A percentile compares a stretch with the other conserved stretches of the same genome.
These are phyloP conservation scores for Geotrichum ghanense DNA, from an alignment of 805 yeast species.

Conservation along the genomic window DNA sequence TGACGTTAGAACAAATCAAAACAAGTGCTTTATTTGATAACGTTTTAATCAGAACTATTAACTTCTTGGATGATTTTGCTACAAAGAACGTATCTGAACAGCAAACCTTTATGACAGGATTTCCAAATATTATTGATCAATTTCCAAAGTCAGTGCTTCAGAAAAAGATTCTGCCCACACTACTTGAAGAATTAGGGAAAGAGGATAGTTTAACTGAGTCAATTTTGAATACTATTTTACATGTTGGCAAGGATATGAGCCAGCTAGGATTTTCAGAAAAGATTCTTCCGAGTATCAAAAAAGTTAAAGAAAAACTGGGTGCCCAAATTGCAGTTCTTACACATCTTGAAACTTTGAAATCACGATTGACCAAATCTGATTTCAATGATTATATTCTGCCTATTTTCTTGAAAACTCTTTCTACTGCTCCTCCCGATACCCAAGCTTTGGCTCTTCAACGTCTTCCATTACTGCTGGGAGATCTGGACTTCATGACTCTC, in stretches of 20 bases:
- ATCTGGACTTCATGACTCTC: slow-evolving; percentile 55
- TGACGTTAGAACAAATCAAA: slow-evolving; percentile 55
- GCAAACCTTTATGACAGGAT: slow-evolving; percentile 52
- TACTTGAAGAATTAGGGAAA: slow-evolving; percentile 38
- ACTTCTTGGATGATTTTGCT: slow-evolving; percentile 71
- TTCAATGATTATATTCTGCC: slow-evolving; percentile 39
- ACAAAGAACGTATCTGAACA: slow-evolving; percentile 63
- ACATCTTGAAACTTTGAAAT: slow-evolving; percentile 36
- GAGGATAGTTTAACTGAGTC: slow-evolving; percentile 33
- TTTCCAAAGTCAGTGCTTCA: slow-evolving; percentile 49
- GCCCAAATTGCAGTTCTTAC: slow-evolving; percentile 37
- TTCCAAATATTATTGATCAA: slow-evolving; percentile 39
- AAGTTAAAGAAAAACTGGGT: slow-evolving; percentile 29
- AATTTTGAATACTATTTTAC: slow-evolving; percentile 44
- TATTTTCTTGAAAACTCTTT: slow-evolving; percentile 28
- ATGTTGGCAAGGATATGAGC: slow-evolving; percentile 56
- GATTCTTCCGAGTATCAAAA: slow-evolving; percentile 37
- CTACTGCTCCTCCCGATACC: slow-evolving; percentile 24
- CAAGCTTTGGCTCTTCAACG: slow-evolving; percentile 45
- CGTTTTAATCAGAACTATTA: slow-evolving; percentile 67
- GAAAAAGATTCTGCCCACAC: slow-evolving; percentile 64
- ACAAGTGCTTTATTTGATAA: slow-evolving; percentile 69
- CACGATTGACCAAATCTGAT: slow-evolving; percentile 41
- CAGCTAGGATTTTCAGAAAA: slow-evolving; percentile 68
- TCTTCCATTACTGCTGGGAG: slow-evolving; percentile 31